Evolutionary conservation across 805 yeast genomes (phyloP).

Genomic region (Wilhelminamyces savonicus): DNA sequence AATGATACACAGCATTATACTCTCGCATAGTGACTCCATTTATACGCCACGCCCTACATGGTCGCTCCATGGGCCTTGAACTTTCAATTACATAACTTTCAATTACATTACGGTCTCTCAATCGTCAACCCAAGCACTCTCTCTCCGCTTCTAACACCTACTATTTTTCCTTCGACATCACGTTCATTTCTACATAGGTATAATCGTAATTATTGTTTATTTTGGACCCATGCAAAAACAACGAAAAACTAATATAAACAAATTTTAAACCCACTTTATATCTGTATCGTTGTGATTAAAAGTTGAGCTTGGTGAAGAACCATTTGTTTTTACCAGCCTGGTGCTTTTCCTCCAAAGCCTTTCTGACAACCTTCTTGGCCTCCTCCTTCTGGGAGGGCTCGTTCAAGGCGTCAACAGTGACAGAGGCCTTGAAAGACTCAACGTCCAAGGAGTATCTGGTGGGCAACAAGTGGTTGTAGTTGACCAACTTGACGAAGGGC

Average conservation of each 20-base stretch:
- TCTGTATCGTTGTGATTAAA: constrained; percentile 42
- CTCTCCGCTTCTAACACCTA: too few relatives aligned
- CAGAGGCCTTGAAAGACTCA: constrained; percentile 87
- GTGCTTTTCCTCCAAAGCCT: constrained; percentile 99
- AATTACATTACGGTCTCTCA: too few relatives aligned
- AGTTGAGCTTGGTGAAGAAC: constrained; percentile 98
- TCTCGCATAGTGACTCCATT: too few relatives aligned
- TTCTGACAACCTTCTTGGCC: constrained; percentile 98
- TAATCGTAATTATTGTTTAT: constrained; percentile 23
- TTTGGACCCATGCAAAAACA: constrained; percentile 21
- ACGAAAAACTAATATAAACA: constrained; percentile 15
- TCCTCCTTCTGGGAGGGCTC: constrained; percentile 99
- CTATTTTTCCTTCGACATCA: too few relatives aligned
- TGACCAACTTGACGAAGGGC: constrained; percentile 98
- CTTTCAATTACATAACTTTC: too few relatives aligned
- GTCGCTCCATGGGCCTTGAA: too few relatives aligned
- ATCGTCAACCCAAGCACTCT: too few relatives aligned
- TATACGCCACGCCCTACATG: too few relatives aligned
- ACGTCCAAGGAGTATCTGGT: constrained; percentile 98
- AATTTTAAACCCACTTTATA: constrained; percentile 11
- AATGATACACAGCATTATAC: too few relatives aligned
- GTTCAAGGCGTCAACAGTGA: constrained; percentile 87
- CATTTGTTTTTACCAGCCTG: constrained; percentile 99
- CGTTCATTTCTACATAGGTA: too few relatives aligned
- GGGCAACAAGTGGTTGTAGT: constrained; percentile 99